phyloP scores from a whole-genome alignment of 108 stramenopile genomes.

The Skeletonema tropicum region DNA sequence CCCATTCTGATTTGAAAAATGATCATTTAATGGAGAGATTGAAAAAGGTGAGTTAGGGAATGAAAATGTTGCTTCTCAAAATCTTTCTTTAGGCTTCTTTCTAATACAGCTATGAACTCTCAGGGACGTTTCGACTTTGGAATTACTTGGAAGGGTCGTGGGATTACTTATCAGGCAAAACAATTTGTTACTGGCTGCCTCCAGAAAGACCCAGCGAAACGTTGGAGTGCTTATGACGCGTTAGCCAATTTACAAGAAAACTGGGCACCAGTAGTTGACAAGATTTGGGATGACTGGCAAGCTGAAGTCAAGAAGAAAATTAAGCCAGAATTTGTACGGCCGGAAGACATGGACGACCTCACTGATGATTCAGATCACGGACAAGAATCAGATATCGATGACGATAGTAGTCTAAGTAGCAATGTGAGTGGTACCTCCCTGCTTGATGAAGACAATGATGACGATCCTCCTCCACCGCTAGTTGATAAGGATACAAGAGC shows the following conservation, averaged over 20 bases:
- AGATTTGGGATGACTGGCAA: constrained; percentile 49
- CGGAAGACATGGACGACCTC: constrained; percentile 23
- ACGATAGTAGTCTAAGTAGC: constrained; percentile 7
- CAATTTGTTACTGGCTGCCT: constrained; percentile 53
- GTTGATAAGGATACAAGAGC: constrained; percentile 16
- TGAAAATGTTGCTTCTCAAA: not conserved
- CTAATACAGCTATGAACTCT: not conserved
- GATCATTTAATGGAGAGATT: constrained; percentile 35
- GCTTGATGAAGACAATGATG: constrained; percentile 20
- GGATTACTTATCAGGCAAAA: constrained; percentile 44
- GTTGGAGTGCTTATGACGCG: constrained; percentile 63
- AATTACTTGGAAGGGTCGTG: constrained; percentile 50
- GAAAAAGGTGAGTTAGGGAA: constrained; percentile 31
- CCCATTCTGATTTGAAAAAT: constrained; percentile 45
- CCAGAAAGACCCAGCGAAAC: constrained; percentile 41
- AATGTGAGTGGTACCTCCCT: constrained; percentile 1
- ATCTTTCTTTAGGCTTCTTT: not conserved
- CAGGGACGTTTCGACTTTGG: constrained; percentile 53
- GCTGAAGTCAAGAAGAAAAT: constrained; percentile 25
- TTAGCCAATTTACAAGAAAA: constrained; percentile 45
- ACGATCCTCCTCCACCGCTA: not conserved
- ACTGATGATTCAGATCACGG: constrained; percentile 19
- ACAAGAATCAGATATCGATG: constrained; percentile 17
- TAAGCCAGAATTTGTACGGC: constrained; percentile 40
- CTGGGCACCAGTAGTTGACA: constrained; percentile 53